Percentiles rank a stretch among this genome's conserved stretches.
Conservation (phyloP, 495 filamentous ascomycete genomes). For the Trichoderma asperelloides region DNA sequence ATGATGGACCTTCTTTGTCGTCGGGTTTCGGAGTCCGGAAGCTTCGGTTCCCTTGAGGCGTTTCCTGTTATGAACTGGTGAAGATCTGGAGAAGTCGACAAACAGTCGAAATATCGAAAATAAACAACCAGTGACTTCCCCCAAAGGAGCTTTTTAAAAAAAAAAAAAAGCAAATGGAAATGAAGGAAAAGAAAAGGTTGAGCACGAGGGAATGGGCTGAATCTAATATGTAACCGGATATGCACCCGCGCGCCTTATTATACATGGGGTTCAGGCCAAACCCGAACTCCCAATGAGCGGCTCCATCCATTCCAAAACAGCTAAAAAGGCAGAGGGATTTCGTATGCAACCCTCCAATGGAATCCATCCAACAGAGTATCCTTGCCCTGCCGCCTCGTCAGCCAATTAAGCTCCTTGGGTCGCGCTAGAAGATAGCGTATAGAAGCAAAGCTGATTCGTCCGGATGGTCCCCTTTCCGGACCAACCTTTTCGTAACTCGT, state of each 20-base stretch:
- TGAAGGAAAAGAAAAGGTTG: not conserved
- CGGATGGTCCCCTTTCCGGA: too few species aligned
- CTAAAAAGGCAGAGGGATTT: too few species aligned
- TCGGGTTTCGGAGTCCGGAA: slow-evolving; percentile 5
- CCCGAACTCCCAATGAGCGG: not conserved
- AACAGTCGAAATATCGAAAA: not conserved
- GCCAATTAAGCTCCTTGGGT: too few species aligned
- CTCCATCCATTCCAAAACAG: not conserved
- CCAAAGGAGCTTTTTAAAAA: too few species aligned
- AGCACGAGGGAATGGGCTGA: not conserved
- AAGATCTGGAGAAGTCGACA: not conserved
- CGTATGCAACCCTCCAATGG: too few species aligned
- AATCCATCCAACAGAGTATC: too few species aligned
- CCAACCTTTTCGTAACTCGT: too few species aligned
- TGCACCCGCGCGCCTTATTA: not conserved
- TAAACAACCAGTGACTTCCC: not conserved
- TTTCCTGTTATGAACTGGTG: not conserved
- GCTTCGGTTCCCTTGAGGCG: not conserved
- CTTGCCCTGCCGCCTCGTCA: too few species aligned
- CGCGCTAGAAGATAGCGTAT: too few species aligned
- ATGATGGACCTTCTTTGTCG: not conserved
- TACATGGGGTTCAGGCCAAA: not conserved
- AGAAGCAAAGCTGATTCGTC: too few species aligned
- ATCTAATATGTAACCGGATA: not conserved
- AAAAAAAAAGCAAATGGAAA: not conserved